Conservation (phyloP, 2,329 filamentous ascomycete species). For the Exserohilum turcica region DNA sequence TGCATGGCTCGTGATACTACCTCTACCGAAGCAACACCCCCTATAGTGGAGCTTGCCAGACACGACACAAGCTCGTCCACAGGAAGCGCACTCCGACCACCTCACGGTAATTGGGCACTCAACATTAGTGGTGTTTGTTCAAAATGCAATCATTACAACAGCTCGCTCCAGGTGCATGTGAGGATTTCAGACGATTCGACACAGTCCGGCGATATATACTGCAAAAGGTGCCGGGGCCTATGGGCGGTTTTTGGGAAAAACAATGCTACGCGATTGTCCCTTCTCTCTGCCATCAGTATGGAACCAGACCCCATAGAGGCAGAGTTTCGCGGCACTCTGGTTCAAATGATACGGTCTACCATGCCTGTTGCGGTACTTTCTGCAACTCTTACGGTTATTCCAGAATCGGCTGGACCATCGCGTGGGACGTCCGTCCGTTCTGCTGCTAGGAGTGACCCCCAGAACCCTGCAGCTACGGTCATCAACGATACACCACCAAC, state of each 20-base stretch:
- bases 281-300: slow-evolving; percentile 28
- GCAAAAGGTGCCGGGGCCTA: slow-evolving; percentile 29
- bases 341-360: slow-evolving; percentile 29
- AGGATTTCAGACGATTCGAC: slow-evolving; percentile 15
- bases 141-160: slow-evolving; percentile 36
- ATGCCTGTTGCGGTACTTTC: slow-evolving; percentile 24
- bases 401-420: slow-evolving; percentile 20
- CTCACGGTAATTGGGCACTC: slow-evolving; percentile 28
- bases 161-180: slow-evolving; percentile 26
- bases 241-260: slow-evolving; percentile 34
- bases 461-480: not conserved
- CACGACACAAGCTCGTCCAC: slow-evolving; percentile 26
- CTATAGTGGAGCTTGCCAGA: slow-evolving; percentile 6
- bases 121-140: slow-evolving; percentile 36
- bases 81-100: slow-evolving; percentile 22
- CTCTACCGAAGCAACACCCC: not conserved
- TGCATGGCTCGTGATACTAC: not conserved
- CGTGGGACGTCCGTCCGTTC: slow-evolving; percentile 15
- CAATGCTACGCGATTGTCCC: slow-evolving; percentile 32
- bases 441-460: not conserved
- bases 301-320: slow-evolving; percentile 24
- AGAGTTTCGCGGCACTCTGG: slow-evolving; percentile 22
- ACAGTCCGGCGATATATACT: slow-evolving; percentile 25
- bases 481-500: not conserved
- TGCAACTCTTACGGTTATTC: slow-evolving; percentile 21